A percentile compares a stretch with the other conserved stretches of the same genome.
These are phyloP conservation scores for Kodamaea neixiangensis DNA, from an alignment of 805 yeast species.

Conservation along the genomic window DNA sequence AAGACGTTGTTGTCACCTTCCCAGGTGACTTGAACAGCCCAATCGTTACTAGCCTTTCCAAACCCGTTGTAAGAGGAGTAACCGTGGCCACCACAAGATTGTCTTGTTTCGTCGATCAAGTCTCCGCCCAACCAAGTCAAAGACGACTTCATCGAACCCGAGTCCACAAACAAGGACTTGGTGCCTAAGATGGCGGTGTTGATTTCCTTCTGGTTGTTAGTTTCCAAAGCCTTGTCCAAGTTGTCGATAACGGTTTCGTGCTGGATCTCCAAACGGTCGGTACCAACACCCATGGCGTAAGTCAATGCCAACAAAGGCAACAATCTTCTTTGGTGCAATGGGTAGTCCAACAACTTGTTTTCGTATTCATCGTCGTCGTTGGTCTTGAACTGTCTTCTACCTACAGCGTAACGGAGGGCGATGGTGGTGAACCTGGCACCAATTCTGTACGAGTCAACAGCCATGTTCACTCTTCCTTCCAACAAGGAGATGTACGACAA, in stretches of 20 bases:
- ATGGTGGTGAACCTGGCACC: conserved; percentile 44
- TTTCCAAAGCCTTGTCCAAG: conserved; percentile 40
- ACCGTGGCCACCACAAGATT: conserved; percentile 51
- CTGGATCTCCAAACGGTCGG: conserved; percentile 38
- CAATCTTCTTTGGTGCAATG: conserved; percentile 48
- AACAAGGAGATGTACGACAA: conserved; percentile 45
- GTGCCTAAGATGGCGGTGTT: conserved; percentile 35
- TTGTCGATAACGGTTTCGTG: conserved; percentile 30
- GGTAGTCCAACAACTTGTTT: conserved; percentile 45
- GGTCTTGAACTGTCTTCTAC: conserved; percentile 46
- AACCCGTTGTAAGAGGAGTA: conserved; percentile 47
- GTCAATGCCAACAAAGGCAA: conserved; percentile 45
- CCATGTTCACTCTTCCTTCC: conserved; percentile 49
- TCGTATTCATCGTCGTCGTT: conserved; percentile 32
- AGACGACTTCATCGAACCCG: conserved; percentile 47
- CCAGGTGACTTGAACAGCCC: conserved; percentile 53
- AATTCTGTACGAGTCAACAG: conserved; percentile 43
- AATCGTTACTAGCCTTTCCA: conserved; percentile 46
- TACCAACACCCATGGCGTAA: conserved; percentile 40
- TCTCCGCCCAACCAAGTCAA: conserved; percentile 47
- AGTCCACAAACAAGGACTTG: conserved; percentile 46
- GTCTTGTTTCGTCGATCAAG: conserved; percentile 44
- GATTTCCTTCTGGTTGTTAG: conserved; percentile 33
- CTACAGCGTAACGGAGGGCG: conserved; percentile 47
- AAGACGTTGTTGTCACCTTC: conserved; percentile 51